A percentile compares a stretch with the other conserved stretches of the same genome.
These are phyloP conservation scores for Talaromyces piceae DNA, from an alignment of 2,329 filamentous ascomycete genomes.

Conservation along the genomic window DNA sequence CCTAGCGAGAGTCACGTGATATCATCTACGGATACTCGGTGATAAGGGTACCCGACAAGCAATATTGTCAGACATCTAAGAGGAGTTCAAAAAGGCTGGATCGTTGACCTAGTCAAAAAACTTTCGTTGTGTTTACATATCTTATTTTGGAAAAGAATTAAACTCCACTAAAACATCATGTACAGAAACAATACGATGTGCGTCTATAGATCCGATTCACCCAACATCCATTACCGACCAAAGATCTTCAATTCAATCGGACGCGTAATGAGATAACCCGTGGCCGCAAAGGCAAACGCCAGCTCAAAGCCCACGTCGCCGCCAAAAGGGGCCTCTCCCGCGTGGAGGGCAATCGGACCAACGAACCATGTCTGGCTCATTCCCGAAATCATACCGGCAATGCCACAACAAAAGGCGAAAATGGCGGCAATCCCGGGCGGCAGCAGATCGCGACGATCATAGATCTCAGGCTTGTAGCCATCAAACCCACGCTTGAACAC, in stretches of 20 bases:
- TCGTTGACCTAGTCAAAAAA: too few relatives aligned
- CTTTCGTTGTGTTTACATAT: too few relatives aligned
- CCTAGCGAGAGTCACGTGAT: slow-evolving; percentile 16
- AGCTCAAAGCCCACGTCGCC: slow-evolving; percentile 60
- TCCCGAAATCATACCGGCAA: slow-evolving; percentile 59
- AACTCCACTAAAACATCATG: background rate
- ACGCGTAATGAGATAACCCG: slow-evolving; percentile 47
- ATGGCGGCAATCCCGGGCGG: slow-evolving; percentile 59
- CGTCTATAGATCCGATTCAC: background rate
- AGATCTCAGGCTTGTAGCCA: slow-evolving; percentile 54
- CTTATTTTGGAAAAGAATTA: too few relatives aligned
- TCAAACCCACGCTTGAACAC: slow-evolving; percentile 56
- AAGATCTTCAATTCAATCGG: slow-evolving; percentile 42
- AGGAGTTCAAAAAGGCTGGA: too few relatives aligned
- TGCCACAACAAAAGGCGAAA: slow-evolving; percentile 55
- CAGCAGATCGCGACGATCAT: slow-evolving; percentile 50
- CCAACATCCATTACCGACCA: slow-evolving; percentile 19
- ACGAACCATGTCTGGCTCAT: slow-evolving; percentile 65
- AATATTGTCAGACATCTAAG: too few relatives aligned
- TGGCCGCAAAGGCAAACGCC: slow-evolving; percentile 53
- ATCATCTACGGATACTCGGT: background rate
- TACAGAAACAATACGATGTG: background rate
- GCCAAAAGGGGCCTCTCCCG: slow-evolving; percentile 40
- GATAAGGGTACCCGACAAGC: too few relatives aligned
- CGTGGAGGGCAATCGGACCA: slow-evolving; percentile 58